Percentiles rank a stretch among this genome's conserved stretches.
Evolutionary conservation across 345 rosid species (phyloP).

Genomic region (Heritiera littoralis): DNA sequence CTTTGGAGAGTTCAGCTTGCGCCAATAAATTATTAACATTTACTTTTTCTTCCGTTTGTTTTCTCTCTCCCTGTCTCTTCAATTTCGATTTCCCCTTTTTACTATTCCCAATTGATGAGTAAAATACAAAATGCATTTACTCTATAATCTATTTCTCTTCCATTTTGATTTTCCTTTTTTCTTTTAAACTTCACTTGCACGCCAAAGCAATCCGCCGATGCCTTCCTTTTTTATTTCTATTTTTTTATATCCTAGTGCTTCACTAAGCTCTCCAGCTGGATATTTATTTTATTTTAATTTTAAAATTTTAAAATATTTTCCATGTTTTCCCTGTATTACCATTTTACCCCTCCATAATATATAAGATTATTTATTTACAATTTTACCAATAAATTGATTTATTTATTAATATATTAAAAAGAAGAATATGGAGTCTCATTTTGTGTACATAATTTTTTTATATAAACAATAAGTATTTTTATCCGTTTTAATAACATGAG

Average conservation of each 20-base stretch:
- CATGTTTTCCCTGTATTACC: background rate
- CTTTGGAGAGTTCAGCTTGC: background rate
- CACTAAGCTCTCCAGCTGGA: background rate
- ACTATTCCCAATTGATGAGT: slow-evolving; percentile 16
- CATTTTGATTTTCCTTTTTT: no score
- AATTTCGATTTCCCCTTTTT: no score
- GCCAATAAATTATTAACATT: background rate
- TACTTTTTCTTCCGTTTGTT: no score
- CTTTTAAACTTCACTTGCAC: slow-evolving; percentile 15
- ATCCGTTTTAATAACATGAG: no score
- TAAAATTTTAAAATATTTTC: background rate
- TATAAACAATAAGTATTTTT: no score
- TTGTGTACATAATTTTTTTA: no score
- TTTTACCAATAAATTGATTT: background rate
- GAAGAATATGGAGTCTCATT: no score
- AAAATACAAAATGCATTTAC: background rate
- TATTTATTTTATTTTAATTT: background rate
- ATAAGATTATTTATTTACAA: no score
- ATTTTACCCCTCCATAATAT: background rate
- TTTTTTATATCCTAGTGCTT: no score
- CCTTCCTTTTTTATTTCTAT: background rate
- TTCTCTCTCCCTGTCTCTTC: no score
- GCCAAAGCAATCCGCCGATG: slow-evolving; percentile 15
- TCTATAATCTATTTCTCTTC: no score
- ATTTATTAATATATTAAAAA: no score